Conservation (phyloP, 2,329 filamentous ascomycete species). For the Pseudogymnoascus sp. region DNA sequence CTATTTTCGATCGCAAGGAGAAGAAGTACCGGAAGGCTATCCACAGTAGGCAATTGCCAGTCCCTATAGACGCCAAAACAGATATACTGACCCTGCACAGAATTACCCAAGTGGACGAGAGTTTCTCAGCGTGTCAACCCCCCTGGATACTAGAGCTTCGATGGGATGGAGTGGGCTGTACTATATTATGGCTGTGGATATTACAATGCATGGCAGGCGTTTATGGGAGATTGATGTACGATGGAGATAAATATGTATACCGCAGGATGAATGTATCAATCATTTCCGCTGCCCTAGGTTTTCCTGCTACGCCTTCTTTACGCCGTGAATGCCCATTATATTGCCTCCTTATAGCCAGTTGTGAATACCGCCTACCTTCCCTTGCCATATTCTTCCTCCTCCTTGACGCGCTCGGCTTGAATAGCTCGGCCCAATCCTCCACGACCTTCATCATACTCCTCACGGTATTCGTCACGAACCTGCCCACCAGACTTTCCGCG, state of each 20-base stretch:
- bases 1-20: conserved; percentile 92
- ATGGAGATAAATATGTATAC: conserved; percentile 8
- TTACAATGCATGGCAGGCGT: conserved; percentile 25
- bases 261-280: conserved; percentile 3
- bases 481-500: conserved; percentile 93
- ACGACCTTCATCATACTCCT: conserved; percentile 92
- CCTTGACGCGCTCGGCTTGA: conserved; percentile 53
- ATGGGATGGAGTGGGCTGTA: conserved; percentile 12
- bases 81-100: conserved; percentile 37
- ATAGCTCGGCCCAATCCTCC: conserved; percentile 81
- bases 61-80: conserved; percentile 8
- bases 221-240: conserved; percentile 13
- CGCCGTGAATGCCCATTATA: conserved; percentile 4
- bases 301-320: conserved; percentile 7
- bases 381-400: conserved; percentile 54
- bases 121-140: conserved; percentile 91
- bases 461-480: conserved; percentile 93
- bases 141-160: conserved; percentile 68
- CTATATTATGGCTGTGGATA: conserved; percentile 22
- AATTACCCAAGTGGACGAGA: conserved; percentile 88
- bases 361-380: conserved; percentile 38
- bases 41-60: conserved; percentile 66
- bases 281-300: conserved; percentile 5
- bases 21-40: conserved; percentile 95
- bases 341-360: background rate